Evolutionary conservation across 768 basidiomycete species (phyloP), one percentile per base, ranked within the genome.

Genomic region (Russula dissimulans): DNA sequence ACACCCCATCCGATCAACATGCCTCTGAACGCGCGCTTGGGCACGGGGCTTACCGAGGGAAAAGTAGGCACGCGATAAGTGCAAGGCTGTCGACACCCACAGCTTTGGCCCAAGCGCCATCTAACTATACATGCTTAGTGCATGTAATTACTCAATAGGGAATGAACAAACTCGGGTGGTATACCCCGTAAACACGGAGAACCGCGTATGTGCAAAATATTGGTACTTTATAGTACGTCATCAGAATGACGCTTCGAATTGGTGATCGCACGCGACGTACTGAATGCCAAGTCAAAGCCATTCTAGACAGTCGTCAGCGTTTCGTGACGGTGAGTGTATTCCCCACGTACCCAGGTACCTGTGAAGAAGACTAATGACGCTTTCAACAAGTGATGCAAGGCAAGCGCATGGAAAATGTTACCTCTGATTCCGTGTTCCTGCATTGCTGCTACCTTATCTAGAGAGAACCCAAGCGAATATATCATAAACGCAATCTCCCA

Each of bases 351-450:
- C 88, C 89, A 91, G 42, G 89, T 91, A 29, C 89, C 89, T 68
- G 85, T 89, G 73, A 87, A 89, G 71, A 86, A 91, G 10, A 91
- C 89, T 90, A 18, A 9, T 26, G 22, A 18, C 18, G 4, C 5
- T 34, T 50, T 54, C n/a, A 60, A 32, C 17, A 26, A 14, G 41
- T 32, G 15, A 44, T n/a, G 32, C 44, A 18, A 17, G 36, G 12
- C n/a, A 7, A 14, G 32, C 44, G n/a, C 14, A 3, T 12, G 17
- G 26, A 18, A 51, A 49, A 26, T 44, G 69, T 43, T 46, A 89
- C 94, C 91, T 81, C 81, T 85, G 50, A 97, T 84, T 4, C 94
- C 95, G 69, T 93, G 93, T 70, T 97, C 94, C 70, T 97, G 91
- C 86, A 95, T 92, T 4, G 92, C 87, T 22, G 95, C 95, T 9